Percentiles rank a stretch among this genome's conserved stretches.
Evolutionary conservation across 176 grass and related monocot species (phyloP).

Genomic region (Guadua angustifolia): DNA sequence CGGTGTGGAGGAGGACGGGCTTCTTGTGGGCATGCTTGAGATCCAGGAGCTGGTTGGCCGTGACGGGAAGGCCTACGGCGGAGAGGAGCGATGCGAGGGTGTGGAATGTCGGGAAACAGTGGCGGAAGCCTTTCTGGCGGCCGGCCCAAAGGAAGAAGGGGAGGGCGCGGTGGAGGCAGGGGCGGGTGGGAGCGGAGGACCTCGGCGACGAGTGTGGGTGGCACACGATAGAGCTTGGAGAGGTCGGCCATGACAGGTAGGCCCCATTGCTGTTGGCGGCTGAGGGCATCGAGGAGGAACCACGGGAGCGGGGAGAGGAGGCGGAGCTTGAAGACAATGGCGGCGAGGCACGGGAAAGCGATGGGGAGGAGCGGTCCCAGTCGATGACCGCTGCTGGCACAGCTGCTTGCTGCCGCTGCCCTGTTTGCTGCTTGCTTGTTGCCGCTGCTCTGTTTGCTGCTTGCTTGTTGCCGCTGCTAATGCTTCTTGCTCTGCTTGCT

Average conservation of each 20-base stretch:
- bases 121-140: slow-evolving; percentile 73
- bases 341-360: not conserved
- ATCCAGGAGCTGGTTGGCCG: slow-evolving; percentile 76
- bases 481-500: too few relatives aligned
- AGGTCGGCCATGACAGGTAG: slow-evolving; percentile 64
- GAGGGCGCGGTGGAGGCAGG: slow-evolving; percentile 56
- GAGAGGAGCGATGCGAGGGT: slow-evolving; percentile 69
- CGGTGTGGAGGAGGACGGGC: slow-evolving; percentile 68
- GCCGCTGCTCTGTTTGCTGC: too few relatives aligned
- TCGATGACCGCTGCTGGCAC: not conserved
- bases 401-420: too few relatives aligned
- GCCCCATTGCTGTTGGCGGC: slow-evolving; percentile 65
- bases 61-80: slow-evolving; percentile 46
- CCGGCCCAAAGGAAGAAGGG: slow-evolving; percentile 92
- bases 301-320: slow-evolving; percentile 65
- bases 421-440: too few relatives aligned
- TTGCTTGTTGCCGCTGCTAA: too few relatives aligned
- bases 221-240: slow-evolving; percentile 72
- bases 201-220: slow-evolving; percentile 61
- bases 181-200: slow-evolving; percentile 63
- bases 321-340: slow-evolving; percentile 31
- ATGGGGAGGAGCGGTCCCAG: slow-evolving; percentile 54
- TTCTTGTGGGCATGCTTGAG: slow-evolving; percentile 78
- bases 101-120: slow-evolving; percentile 74
- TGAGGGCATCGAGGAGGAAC: slow-evolving; percentile 75